Percentiles rank a stretch among this genome's conserved stretches.
Evolutionary conservation across 768 basidiomycete species (phyloP).

Genomic region (Chalciporus piperatus): DNA sequence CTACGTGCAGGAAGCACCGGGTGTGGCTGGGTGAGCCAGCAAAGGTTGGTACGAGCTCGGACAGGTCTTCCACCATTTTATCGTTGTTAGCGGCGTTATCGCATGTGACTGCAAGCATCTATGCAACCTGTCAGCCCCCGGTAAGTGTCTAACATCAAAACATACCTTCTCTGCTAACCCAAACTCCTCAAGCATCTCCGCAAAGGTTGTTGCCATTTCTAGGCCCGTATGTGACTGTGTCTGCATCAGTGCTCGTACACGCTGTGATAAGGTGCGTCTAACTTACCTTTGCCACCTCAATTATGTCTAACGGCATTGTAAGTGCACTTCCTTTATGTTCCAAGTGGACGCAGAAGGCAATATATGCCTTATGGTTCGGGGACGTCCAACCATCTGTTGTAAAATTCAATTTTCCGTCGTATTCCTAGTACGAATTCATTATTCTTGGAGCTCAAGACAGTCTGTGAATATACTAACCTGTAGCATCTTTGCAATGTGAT

Average conservation of each 20-base stretch:
- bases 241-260: too few relatives aligned
- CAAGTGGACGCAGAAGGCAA: conserved; percentile 34
- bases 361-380: conserved; percentile 34
- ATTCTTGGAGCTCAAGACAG: conserved; percentile 29
- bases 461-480: conserved; percentile 18
- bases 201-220: background rate
- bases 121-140: too few relatives aligned
- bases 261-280: background rate
- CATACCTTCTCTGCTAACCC: conserved; percentile 14
- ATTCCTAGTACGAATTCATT: conserved; percentile 21
- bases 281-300: background rate
- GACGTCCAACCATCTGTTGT: conserved; percentile 39
- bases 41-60: conserved; percentile 19
- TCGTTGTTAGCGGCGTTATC: conserved; percentile 30
- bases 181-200: conserved; percentile 18
- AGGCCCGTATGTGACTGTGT: background rate
- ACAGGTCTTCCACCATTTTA: conserved; percentile 17
- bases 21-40: conserved; percentile 23
- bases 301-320: conserved; percentile 30
- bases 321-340: conserved; percentile 29
- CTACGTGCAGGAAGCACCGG: conserved; percentile 38
- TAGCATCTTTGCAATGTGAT: conserved; percentile 27
- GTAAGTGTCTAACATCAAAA: background rate
- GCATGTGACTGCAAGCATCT: conserved; percentile 20
- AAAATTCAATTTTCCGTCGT: conserved; percentile 31